Conservation (phyloP, 2,329 filamentous ascomycete genomes). For the Phaeosphaeria sp. region DNA sequence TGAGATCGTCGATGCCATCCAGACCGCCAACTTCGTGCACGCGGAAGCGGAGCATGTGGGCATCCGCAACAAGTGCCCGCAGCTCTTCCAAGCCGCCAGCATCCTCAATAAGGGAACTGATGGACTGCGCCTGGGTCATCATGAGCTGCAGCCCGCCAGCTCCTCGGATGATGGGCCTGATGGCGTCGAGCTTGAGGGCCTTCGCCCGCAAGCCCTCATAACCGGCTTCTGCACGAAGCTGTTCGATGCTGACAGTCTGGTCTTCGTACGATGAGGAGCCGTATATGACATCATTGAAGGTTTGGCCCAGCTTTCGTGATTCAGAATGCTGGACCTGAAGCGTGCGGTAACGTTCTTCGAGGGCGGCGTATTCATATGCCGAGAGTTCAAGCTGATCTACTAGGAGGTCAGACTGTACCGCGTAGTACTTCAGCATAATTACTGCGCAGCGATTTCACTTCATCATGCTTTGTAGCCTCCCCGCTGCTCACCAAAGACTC, state of each 20-base stretch:
- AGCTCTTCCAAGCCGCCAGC: constrained; percentile 18
- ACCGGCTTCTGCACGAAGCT: constrained; percentile 22
- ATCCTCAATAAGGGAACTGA: constrained; percentile 14
- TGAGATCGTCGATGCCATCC: constrained; percentile 12
- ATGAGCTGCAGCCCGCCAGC: constrained; percentile 21
- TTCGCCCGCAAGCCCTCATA: constrained; percentile 20
- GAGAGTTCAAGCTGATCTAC: constrained; percentile 18
- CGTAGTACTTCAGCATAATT: neutral
- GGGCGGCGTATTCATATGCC: constrained; percentile 11
- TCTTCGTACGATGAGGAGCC: constrained; percentile 9
- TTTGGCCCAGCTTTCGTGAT: constrained; percentile 12
- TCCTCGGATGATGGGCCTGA: constrained; percentile 20
- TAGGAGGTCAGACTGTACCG: constrained; percentile 1
- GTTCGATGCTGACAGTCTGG: constrained; percentile 9
- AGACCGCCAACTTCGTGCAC: constrained; percentile 14
- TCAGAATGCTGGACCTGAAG: constrained; percentile 15
- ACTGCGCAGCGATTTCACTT: constrained; percentile 5
- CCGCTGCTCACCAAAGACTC: neutral
- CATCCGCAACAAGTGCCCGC: constrained; percentile 13
- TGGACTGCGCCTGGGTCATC: constrained; percentile 7
- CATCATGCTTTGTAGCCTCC: neutral
- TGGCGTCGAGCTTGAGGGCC: constrained; percentile 20
- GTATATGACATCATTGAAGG: constrained; percentile 16
- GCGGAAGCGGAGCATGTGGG: constrained; percentile 11
- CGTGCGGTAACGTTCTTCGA: constrained; percentile 14